Base-by-base conservation (phyloP, 768 basidiomycete genomes). In the Pleurotus djamor region DNA sequence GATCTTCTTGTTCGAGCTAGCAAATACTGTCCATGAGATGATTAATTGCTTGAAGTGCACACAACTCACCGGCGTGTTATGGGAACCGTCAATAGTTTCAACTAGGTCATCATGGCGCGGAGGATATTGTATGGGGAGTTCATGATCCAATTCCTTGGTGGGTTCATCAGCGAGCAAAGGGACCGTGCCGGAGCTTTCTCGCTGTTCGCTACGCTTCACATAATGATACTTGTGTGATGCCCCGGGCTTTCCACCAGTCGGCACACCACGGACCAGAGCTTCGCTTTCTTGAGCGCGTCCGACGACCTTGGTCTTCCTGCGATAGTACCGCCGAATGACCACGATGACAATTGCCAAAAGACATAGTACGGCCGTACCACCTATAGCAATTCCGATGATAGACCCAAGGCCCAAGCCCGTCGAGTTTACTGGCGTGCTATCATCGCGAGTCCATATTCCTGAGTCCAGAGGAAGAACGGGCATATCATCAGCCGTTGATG, bases 261-360 rank as follows among this genome's bases (percentile, higher is more conserved):
- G 13, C 1, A 56, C 21, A 44, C 12, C 32, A 33, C 41, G 54
- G 21, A 28, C 36, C 37, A 56, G 16, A 12, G 38, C 28, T 41
- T 10, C 54, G n/a, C 38, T 38, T 44, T 56, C 54, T 21, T 56
- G 54, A 13, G 54, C 54, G 16, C 54, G 54, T 56, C 54, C 38
- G 4, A 41, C n/a, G 4, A 41, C 54, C 32, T 56, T 44, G 7
- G 54, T 32, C 14, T 56, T 56, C n/a, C 41, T 16, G 6, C 41
- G 54, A n/a, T 56, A 56, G 54, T 17, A 56, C 14, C 41, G 36
- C 28, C 21, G 6, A 17, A 56, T 38, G 28, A 32, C 36, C 4
- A 56, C 14, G 41, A 16, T 16, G 4, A 44, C 41, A n/a, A 56
- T 34, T 12, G 41, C 37, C 41, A 56, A 17, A 32, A 56, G 41